Evolutionary conservation across 192 early-diverging fungal genomes (phyloP).

Genomic region (Spizellomyces punctatus): DNA sequence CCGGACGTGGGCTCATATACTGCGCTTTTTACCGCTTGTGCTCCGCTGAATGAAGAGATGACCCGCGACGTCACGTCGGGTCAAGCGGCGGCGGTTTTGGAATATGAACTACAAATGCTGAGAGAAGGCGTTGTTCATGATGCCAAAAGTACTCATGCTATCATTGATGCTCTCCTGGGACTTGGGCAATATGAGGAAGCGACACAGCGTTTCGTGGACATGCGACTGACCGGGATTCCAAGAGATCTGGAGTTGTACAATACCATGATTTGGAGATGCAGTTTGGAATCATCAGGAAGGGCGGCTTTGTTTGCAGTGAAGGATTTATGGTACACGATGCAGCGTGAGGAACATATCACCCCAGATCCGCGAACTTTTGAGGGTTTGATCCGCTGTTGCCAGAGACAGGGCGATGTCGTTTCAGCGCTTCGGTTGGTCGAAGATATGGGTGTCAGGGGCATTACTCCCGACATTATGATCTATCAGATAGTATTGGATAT

Average conservation of each 20-base stretch:
- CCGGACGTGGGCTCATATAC: slow-evolving; percentile 9
- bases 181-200: neutral
- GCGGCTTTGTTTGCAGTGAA: slow-evolving; percentile 11
- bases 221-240: slow-evolving; percentile 26
- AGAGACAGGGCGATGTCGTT: neutral
- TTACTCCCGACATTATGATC: neutral
- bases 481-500: neutral
- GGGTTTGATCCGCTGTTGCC: slow-evolving; percentile 11
- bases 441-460: neutral
- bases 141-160: neutral
- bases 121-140: slow-evolving; percentile 4
- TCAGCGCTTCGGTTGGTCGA: slow-evolving; percentile 8
- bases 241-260: slow-evolving; percentile 9
- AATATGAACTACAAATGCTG: slow-evolving; percentile 14
- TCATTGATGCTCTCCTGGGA: slow-evolving; percentile 10
- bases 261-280: neutral
- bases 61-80: neutral
- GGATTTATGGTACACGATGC: slow-evolving; percentile 22
- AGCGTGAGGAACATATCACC: neutral
- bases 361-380: slow-evolving; percentile 7
- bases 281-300: neutral
- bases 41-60: neutral
- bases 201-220: slow-evolving; percentile 21
- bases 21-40: slow-evolving; percentile 15
- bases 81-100: neutral